A percentile compares a stretch with the other conserved stretches of the same genome.
phyloP scores from a whole-genome alignment of 805 yeast genomes.

The Barnettozyma sucrosica region DNA sequence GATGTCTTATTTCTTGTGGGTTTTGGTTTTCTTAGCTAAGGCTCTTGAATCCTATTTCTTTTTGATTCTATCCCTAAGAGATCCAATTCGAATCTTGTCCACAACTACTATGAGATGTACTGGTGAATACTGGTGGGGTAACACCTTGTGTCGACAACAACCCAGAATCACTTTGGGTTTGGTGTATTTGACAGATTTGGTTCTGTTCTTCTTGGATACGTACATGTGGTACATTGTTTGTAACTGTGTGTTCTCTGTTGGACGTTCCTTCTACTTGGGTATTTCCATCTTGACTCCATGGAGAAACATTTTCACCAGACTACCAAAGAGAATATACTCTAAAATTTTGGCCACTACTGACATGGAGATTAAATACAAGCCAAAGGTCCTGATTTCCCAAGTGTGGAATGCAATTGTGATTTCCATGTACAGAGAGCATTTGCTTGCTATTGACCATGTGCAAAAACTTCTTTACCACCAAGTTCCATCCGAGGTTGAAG shows the following conservation, averaged over 20 bases:
- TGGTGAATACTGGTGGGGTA: conserved; percentile 90
- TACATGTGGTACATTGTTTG: conserved; percentile 97
- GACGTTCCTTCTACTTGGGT: conserved; percentile 98
- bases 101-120: conserved; percentile 86
- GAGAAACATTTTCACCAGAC: conserved; percentile 96
- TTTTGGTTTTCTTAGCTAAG: conserved; percentile 83
- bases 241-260: conserved; percentile 93
- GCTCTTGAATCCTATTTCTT: conserved; percentile 87
- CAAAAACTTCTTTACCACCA: conserved; percentile 96
- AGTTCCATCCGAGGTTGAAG: conserved; percentile 97
- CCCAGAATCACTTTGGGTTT: conserved; percentile 85
- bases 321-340: conserved; percentile 98
- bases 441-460: conserved; percentile 96
- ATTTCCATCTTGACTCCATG: conserved; percentile 98
- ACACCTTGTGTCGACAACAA: conserved; percentile 73
- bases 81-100: conserved; percentile 88
- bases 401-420: conserved; percentile 99
- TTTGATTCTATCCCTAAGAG: conserved; percentile 82
- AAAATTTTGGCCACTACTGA: conserved; percentile 97
- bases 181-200: conserved; percentile 88
- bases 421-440: conserved; percentile 99
- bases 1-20: conserved; percentile 92
- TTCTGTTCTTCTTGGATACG: conserved; percentile 97
- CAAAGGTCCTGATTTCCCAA: conserved; percentile 95
- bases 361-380: conserved; percentile 98